Percentiles rank a stretch among this genome's conserved stretches.
Conservation (phyloP, 2,329 filamentous ascomycete species). For the Dactylellina sp. region DNA sequence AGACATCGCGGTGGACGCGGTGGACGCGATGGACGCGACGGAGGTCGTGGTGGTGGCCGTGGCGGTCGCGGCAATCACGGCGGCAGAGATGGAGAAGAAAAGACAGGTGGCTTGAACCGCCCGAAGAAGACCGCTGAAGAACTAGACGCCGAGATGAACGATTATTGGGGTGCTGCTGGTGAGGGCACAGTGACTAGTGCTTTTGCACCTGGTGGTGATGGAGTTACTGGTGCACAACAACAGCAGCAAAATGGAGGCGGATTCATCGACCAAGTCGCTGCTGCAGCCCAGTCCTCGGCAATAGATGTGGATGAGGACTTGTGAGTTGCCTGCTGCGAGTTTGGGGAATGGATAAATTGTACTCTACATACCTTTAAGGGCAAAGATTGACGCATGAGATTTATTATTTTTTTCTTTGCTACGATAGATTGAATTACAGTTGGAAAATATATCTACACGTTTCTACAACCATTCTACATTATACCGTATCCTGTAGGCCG, state of each 20-base stretch:
- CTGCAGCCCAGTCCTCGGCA: slow-evolving; percentile 32
- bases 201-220: slow-evolving; percentile 40
- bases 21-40: slow-evolving; percentile 54
- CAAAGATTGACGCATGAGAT: neutral
- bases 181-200: slow-evolving; percentile 33
- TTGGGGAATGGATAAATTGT: neutral
- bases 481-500: too few species aligned
- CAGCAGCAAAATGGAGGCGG: slow-evolving; percentile 28
- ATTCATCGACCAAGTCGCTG: slow-evolving; percentile 26
- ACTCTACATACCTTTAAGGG: neutral
- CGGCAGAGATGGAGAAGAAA: slow-evolving; percentile 60
- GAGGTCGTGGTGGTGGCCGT: slow-evolving; percentile 57
- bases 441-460: neutral
- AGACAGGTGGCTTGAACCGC: slow-evolving; percentile 68
- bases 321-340: slow-evolving; percentile 7
- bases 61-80: slow-evolving; percentile 49
- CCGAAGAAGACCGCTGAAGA: slow-evolving; percentile 89
- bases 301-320: slow-evolving; percentile 52
- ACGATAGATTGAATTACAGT: slow-evolving; percentile 6
- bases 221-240: slow-evolving; percentile 19
- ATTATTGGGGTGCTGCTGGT: slow-evolving; percentile 75
- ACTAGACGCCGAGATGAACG: slow-evolving; percentile 94
- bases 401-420: neutral
- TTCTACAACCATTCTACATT: too few species aligned
- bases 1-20: slow-evolving; percentile 67